Evolutionary conservation across 2,329 filamentous ascomycete genomes (phyloP).

Genomic region (Bipolaris sorokiniana): DNA sequence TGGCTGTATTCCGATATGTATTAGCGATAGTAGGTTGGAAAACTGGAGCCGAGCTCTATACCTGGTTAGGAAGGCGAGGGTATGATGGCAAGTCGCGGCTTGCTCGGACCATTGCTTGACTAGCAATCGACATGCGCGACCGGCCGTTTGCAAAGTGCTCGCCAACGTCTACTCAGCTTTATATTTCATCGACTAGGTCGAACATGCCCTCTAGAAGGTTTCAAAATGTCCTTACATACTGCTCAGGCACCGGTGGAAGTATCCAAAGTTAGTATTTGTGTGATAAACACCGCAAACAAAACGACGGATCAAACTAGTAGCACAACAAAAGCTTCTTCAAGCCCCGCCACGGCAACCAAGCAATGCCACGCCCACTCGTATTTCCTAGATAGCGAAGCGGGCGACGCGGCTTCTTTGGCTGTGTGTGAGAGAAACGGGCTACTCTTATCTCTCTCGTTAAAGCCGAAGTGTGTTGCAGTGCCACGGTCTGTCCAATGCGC

Average conservation of each 20-base stretch:
- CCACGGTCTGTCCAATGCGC: conserved; percentile 6
- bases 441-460: conserved; percentile 2
- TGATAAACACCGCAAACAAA: conserved; percentile 10
- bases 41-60: conserved; percentile 10
- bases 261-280: neutral
- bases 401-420: conserved; percentile 1
- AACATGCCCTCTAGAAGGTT: no score
- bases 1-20: conserved; percentile 14
- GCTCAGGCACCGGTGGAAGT: conserved; percentile 5
- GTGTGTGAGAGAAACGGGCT: neutral
- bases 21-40: conserved; percentile 11
- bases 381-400: conserved; percentile 5
- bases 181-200: neutral
- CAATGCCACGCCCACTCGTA: conserved; percentile 7
- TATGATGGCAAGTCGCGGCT: neutral
- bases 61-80: conserved; percentile 24
- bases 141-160: neutral
- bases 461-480: neutral
- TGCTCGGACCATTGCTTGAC: neutral
- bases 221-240: no score
- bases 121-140: neutral
- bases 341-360: conserved; percentile 19
- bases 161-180: neutral
- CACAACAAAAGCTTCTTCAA: conserved; percentile 27
- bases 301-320: conserved; percentile 14